These are phyloP conservation scores for Trichoderma afroharzianum DNA, from an alignment of 2,329 filamentous ascomycete species.

Conservation along the genomic window DNA sequence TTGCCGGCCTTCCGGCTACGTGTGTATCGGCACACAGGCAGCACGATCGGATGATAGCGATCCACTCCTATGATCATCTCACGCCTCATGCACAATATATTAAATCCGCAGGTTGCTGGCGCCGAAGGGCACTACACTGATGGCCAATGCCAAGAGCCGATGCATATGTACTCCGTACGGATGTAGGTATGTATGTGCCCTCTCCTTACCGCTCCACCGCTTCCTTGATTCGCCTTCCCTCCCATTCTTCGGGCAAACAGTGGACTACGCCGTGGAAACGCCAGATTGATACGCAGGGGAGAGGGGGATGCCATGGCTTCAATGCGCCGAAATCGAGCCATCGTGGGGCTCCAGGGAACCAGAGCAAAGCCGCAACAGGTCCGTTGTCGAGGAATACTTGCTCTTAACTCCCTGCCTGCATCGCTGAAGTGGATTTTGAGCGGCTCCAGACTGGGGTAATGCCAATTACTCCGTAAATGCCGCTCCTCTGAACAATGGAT, in stretches of 20 bases:
- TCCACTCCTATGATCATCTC: conserved; percentile 12
- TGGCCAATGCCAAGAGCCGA: conserved; percentile 7
- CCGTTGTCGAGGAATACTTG: not conserved
- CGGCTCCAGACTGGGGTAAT: not conserved
- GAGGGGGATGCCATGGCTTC: not conserved
- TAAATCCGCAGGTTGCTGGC: conserved; percentile 6
- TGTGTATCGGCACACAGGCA: conserved; percentile 10
- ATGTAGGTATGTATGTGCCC: not conserved
- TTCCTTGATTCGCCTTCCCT: not conserved
- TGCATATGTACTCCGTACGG: conserved; percentile 11
- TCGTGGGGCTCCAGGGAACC: conserved; percentile 4
- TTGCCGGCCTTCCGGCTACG: not conserved
- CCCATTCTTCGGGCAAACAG: not conserved
- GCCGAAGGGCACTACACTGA: not conserved
- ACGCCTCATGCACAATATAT: conserved; percentile 16
- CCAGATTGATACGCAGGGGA: not conserved
- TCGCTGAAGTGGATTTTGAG: not conserved
- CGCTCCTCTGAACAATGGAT: not conserved
- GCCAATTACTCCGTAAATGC: conserved; percentile 1
- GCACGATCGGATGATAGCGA: conserved; percentile 17
- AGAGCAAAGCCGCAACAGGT: not conserved
- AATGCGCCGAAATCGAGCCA: conserved; percentile 13
- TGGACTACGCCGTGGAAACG: not conserved
- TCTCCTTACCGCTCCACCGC: conserved; percentile 2
- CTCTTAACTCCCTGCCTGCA: not conserved